These are phyloP conservation scores for Ustilago curta DNA, from an alignment of 1,284 basidiomycete genomes.

Conservation along the genomic window DNA sequence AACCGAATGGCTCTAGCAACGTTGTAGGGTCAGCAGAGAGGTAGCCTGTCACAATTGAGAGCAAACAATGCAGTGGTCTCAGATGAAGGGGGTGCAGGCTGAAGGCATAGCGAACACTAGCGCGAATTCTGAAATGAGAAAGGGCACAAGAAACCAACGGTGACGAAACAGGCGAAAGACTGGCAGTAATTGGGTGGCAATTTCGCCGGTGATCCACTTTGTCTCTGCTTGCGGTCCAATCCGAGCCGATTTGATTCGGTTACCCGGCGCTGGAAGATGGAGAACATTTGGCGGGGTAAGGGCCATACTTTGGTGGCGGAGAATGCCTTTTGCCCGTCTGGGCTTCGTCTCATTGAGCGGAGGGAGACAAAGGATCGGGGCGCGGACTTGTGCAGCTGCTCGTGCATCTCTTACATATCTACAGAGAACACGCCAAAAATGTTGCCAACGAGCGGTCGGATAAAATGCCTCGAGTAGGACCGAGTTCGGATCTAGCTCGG, in stretches of 20 bases:
- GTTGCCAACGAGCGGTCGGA: background rate
- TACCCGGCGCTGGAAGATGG: too few relatives aligned
- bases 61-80: background rate
- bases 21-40: background rate
- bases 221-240: too few relatives aligned
- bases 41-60: background rate
- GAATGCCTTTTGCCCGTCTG: too few relatives aligned
- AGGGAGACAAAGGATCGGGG: too few relatives aligned
- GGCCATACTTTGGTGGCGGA: too few relatives aligned
- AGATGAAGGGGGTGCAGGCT: conserved; percentile 7
- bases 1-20: background rate
- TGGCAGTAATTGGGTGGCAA: too few relatives aligned
- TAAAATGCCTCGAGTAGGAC: conserved; percentile 13
- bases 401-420: background rate
- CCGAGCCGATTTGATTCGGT: too few relatives aligned
- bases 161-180: too few relatives aligned
- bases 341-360: too few relatives aligned
- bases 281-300: too few relatives aligned
- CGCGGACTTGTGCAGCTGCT: background rate
- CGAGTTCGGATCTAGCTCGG: conserved; percentile 28
- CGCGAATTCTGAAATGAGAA: background rate
- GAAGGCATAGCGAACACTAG: background rate
- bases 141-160: background rate
- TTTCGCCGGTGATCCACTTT: too few relatives aligned
- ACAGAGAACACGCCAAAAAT: background rate